phyloP scores from a whole-genome alignment of 169 alveolate species.

The Cyclospora cayetanensis region DNA sequence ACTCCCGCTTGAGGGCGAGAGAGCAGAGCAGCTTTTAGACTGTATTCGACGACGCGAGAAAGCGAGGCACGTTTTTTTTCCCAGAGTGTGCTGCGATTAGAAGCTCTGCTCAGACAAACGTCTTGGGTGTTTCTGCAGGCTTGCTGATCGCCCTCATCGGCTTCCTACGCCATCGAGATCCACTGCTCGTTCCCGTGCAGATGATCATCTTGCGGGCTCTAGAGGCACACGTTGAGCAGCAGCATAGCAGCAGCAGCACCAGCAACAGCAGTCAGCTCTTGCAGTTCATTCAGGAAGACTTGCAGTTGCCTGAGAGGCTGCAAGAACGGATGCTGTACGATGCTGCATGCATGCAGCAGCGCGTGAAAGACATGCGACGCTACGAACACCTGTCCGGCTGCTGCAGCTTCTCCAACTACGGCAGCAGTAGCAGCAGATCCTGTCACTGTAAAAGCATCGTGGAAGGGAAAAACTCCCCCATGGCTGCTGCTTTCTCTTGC shows the following conservation, averaged over 20 bases:
- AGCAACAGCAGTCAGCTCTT: constrained; percentile 58
- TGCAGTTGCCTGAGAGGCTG: constrained; percentile 45
- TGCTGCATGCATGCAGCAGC: constrained; percentile 64
- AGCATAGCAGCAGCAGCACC: constrained; percentile 69
- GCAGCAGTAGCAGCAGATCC: background rate
- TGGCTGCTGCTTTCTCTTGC: background rate
- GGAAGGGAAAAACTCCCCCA: background rate
- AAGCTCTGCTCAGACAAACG: too few species aligned
- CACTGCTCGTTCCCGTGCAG: constrained; percentile 65
- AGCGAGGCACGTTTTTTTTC: too few species aligned
- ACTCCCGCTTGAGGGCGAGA: too few species aligned
- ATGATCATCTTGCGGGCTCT: constrained; percentile 57
- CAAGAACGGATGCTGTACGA: constrained; percentile 63
- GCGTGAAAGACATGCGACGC: constrained; percentile 35
- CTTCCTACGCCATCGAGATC: constrained; percentile 63
- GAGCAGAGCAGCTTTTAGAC: too few species aligned
- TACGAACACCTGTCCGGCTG: background rate
- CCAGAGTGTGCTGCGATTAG: too few species aligned
- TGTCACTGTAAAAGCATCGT: background rate
- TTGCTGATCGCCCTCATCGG: constrained; percentile 48
- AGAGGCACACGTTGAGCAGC: constrained; percentile 68
- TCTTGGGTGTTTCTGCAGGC: constrained; percentile 46
- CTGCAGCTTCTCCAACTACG: background rate
- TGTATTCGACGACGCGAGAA: too few species aligned
- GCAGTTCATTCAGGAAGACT: constrained; percentile 49